phyloP scores from a whole-genome alignment of 2,329 filamentous ascomycete genomes.

The Dendrostoma leiphaemia region DNA sequence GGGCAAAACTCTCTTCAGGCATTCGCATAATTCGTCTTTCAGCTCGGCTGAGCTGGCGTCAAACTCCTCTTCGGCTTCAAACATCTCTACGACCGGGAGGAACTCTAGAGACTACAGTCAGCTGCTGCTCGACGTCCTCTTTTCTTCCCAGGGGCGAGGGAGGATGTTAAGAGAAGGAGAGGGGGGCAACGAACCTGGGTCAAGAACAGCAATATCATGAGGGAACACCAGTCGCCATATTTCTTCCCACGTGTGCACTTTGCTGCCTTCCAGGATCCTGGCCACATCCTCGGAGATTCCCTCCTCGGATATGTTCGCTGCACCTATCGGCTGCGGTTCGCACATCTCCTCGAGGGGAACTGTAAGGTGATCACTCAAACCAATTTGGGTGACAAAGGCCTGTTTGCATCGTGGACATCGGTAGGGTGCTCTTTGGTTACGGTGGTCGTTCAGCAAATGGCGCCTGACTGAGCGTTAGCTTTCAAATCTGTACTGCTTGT shows the following conservation, averaged over 20 bases:
- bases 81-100: constrained; percentile 13
- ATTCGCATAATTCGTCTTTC: constrained; percentile 15
- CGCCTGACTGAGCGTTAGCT: constrained; percentile 3
- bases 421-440: background rate
- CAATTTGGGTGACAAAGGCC: constrained; percentile 1
- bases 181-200: constrained; percentile 6
- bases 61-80: constrained; percentile 17
- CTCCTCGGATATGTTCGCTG: background rate
- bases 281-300: constrained; percentile 16
- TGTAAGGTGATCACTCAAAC: constrained; percentile 10
- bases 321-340: background rate
- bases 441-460: constrained; percentile 11
- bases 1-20: constrained; percentile 10
- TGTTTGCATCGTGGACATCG: constrained; percentile 16
- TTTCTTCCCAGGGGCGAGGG: too few relatives aligned
- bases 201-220: constrained; percentile 6
- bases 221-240: constrained; percentile 16
- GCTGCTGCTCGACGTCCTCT: background rate
- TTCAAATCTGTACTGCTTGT: background rate
- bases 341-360: constrained; percentile 17
- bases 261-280: constrained; percentile 1
- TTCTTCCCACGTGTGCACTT: constrained; percentile 9
- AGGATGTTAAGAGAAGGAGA: background rate
- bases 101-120: constrained; percentile 7
- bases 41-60: constrained; percentile 16